phyloP scores from a whole-genome alignment of 2,329 filamentous ascomycete genomes.

The Cytospora paraplurivora region DNA sequence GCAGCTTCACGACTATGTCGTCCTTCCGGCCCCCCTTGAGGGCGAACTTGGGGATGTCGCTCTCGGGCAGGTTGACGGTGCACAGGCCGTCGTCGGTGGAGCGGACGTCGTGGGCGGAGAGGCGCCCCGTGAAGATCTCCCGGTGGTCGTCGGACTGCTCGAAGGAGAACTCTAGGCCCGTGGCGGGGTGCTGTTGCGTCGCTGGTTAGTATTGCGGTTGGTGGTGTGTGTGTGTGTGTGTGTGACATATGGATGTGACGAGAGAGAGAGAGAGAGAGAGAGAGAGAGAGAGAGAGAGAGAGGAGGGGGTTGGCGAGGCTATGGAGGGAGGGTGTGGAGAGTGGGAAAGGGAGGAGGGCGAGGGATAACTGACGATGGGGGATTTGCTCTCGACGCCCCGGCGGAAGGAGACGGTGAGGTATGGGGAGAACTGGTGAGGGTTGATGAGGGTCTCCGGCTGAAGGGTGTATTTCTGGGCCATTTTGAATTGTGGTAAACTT shows the following conservation, averaged over 20 bases:
- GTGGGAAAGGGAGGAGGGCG: neutral
- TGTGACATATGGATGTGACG: neutral
- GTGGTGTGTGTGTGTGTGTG: neutral
- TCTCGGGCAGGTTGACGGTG: slow-evolving; percentile 22
- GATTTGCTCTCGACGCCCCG: slow-evolving; percentile 23
- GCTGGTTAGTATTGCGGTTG: neutral
- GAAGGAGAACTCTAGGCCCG: slow-evolving; percentile 28
- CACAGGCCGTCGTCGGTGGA: slow-evolving; percentile 21
- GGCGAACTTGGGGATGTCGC: slow-evolving; percentile 19
- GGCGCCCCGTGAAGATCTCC: slow-evolving; percentile 26
- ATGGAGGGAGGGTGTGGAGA: neutral
- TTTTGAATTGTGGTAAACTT: slow-evolving; percentile 5
- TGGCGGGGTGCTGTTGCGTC: slow-evolving; percentile 20
- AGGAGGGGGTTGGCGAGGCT: no score
- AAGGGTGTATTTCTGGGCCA: slow-evolving; percentile 21
- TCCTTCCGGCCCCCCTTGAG: slow-evolving; percentile 2
- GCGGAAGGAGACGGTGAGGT: slow-evolving; percentile 26
- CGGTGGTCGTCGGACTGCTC: slow-evolving; percentile 13
- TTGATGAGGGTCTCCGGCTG: slow-evolving; percentile 23
- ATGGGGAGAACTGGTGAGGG: slow-evolving; percentile 23
- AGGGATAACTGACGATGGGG: slow-evolving; percentile 20
- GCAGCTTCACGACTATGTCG: slow-evolving; percentile 26
- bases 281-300: neutral
- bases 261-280: neutral
- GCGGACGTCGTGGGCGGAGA: slow-evolving; percentile 23